phyloP scores from a whole-genome alignment of 2,329 filamentous ascomycete species.

The Dactylonectria macrodidyma region DNA sequence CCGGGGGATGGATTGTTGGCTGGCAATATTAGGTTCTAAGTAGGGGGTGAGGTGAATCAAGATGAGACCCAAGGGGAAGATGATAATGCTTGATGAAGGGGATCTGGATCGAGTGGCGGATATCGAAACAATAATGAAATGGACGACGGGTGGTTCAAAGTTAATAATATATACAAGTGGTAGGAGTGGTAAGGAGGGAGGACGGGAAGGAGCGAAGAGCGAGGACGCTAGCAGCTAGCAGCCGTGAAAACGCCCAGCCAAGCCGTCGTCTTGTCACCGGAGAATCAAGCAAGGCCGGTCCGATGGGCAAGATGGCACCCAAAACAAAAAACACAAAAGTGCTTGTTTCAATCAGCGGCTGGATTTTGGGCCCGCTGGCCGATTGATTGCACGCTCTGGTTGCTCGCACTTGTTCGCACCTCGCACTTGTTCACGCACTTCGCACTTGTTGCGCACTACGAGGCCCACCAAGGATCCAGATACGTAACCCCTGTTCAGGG shows the following conservation, averaged over 20 bases:
- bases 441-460: slow-evolving; percentile 17
- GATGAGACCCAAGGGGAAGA: not conserved
- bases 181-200: not conserved
- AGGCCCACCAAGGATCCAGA: not conserved
- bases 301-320: not conserved
- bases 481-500: too few species aligned
- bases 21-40: not conserved
- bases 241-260: too few species aligned
- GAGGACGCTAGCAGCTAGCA: too few species aligned
- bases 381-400: too few species aligned
- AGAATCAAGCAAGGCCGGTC: slow-evolving; percentile 8
- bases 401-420: slow-evolving; percentile 6
- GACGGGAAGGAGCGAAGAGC: not conserved
- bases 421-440: slow-evolving; percentile 18
- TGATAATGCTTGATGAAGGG: too few species aligned
- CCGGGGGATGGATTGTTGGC: not conserved
- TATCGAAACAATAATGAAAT: too few species aligned
- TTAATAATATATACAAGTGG: too few species aligned
- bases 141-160: too few species aligned
- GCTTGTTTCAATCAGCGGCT: not conserved
- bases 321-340: not conserved
- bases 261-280: not conserved
- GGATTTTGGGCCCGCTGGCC: slow-evolving; percentile 14
- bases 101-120: too few species aligned
- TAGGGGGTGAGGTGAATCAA: not conserved